These are phyloP conservation scores for Secale cereale DNA, from an alignment of 176 grass and related monocot species.

Conservation along the genomic window DNA sequence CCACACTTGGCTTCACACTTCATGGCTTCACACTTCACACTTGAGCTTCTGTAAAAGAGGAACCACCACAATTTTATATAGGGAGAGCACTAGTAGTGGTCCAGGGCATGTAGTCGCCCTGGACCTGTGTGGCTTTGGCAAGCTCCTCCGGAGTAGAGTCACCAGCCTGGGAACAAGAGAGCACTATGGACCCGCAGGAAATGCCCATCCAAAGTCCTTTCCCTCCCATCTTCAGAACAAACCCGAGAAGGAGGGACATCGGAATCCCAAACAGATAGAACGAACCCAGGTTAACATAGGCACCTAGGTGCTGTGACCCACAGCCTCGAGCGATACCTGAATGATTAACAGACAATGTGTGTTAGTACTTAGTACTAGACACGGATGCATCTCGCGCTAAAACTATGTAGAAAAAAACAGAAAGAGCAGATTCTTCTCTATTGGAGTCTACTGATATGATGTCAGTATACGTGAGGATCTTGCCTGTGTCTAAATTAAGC, in stretches of 20 bases:
- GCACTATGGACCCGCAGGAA: too few relatives aligned
- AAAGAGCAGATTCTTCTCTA: too few relatives aligned
- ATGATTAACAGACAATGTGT: background rate
- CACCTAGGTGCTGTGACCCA: conserved; percentile 88
- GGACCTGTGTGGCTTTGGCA: too few relatives aligned
- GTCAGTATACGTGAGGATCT: background rate
- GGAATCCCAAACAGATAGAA: conserved; percentile 88
- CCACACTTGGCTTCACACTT: too few relatives aligned
- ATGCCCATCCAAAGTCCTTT: too few relatives aligned
- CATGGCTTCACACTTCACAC: too few relatives aligned
- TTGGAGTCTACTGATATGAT: background rate
- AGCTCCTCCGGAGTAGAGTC: too few relatives aligned
- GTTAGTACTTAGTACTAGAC: background rate
- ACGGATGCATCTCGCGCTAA: background rate
- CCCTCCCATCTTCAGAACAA: conserved; percentile 57
- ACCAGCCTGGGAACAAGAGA: too few relatives aligned
- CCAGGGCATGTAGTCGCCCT: too few relatives aligned
- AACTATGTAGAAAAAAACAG: background rate
- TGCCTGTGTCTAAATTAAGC: background rate
- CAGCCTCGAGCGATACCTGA: conserved; percentile 81
- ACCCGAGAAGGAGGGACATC: conserved; percentile 53
- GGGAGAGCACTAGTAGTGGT: too few relatives aligned
- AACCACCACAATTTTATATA: too few relatives aligned
- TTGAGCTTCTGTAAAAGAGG: too few relatives aligned
- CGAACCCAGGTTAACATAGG: conserved; percentile 72